A percentile compares a stretch with the other conserved stretches of the same genome.
These are phyloP conservation scores for Orbilia blumenaviensis DNA, from an alignment of 2,329 filamentous ascomycete genomes.

Conservation along the genomic window DNA sequence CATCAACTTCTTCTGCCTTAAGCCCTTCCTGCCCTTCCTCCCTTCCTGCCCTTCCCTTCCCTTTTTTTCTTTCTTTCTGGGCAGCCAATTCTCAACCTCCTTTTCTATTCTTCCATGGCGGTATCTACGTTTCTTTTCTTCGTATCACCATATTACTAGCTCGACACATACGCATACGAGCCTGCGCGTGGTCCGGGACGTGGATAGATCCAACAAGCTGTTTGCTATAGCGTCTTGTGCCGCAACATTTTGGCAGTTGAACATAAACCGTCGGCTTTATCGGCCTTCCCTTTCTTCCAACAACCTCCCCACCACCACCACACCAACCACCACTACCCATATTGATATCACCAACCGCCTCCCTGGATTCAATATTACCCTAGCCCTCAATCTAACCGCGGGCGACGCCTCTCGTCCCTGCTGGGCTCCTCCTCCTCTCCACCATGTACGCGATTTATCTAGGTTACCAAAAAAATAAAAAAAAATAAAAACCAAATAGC, in stretches of 20 bases:
- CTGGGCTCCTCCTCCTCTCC: background rate
- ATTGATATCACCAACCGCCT: background rate
- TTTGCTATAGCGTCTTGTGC: background rate
- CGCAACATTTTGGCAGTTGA: too few species aligned
- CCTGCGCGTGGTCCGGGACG: too few species aligned
- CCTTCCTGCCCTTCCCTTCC: too few species aligned
- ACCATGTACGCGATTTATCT: conserved; percentile 37
- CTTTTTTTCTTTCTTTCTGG: background rate
- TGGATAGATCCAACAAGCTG: background rate
- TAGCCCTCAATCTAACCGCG: conserved; percentile 15
- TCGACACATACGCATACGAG: too few species aligned
- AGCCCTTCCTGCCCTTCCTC: too few species aligned
- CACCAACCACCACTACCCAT: background rate
- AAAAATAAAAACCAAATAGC: background rate
- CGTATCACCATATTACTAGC: background rate
- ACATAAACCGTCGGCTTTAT: too few species aligned
- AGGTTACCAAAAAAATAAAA: too few species aligned
- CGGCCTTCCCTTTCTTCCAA: background rate
- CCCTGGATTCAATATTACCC: background rate
- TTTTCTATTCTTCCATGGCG: background rate
- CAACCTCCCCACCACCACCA: background rate
- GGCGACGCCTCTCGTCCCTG: conserved; percentile 39
- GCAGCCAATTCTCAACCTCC: background rate
- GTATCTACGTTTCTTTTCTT: background rate
- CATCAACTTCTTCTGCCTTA: background rate